Base-by-base conservation (phyloP, 2,329 filamentous ascomycete genomes). In the Orbilia ellipsospora region DNA sequence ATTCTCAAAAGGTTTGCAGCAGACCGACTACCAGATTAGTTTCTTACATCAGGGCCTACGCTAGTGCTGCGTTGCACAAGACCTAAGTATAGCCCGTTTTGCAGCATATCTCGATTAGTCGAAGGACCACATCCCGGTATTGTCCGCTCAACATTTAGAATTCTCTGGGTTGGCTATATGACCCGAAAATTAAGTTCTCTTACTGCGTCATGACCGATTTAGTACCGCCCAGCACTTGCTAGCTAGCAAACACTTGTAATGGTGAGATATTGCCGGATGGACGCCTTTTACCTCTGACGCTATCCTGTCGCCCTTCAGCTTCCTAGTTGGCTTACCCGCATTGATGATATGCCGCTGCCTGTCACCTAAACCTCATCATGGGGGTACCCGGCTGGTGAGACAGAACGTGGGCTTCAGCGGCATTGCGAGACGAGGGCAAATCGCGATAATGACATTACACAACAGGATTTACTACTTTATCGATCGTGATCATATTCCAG, bases 281-380 rank as follows among this genome's bases (percentile, higher is more conserved):
- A 62, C 61, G 51, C 64, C 52, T 63, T 64, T 28, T 28, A 60
- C 59, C 69, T 62, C 72, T 75, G 68, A 75, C 72, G 72, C 64
- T 64, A 75, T 64, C 50, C 26, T 69, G 72, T 75, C 64, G 72
- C 72, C 44, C 68, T 69, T 52, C 52, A 75, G 42, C 72, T 75
- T 75, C 72, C 72, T 75, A 75, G 64, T 75, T 75, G 23, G 64
- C 72, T 75, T 69, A 69, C 72, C 54, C 60, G 72, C 72, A 75
- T 69, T 64, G 28, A 60, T 55, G 45, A 65, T 42, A 44, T 26
- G 36, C 63, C 57, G 59, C 64, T 72, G 72, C 64, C 72, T 75
- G 72, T 75, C 72, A 61, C 64, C 56, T 64, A 54, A 31, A 68
- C 18, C 18, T 18, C 44, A 63, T 31, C 28, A 50, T 44, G 55